phyloP scores from a whole-genome alignment of 2,329 filamentous ascomycete genomes.

The Zymoseptoria passerinii region DNA sequence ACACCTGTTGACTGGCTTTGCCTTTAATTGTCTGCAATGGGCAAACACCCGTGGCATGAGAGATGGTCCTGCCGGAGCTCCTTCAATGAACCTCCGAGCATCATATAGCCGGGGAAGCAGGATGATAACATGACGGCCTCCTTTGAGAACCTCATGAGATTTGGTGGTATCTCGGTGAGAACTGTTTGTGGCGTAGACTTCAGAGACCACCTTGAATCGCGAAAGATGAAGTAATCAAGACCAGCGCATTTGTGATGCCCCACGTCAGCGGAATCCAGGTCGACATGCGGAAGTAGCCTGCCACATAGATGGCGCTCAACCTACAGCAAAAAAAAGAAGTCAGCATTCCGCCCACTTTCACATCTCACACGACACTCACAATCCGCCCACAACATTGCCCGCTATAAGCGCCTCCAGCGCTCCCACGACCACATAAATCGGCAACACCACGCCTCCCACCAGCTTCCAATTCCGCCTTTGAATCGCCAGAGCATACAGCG shows the following conservation, averaged over 20 bases:
- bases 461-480: constrained; percentile 51
- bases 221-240: constrained; percentile 80
- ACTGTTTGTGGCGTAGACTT: constrained; percentile 19
- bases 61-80: neutral
- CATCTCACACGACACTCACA: constrained; percentile 49
- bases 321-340: constrained; percentile 34
- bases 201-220: constrained; percentile 84
- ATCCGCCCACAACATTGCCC: constrained; percentile 69
- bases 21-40: neutral
- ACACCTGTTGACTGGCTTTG: neutral
- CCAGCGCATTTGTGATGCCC: constrained; percentile 73
- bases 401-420: constrained; percentile 70
- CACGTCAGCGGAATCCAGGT: constrained; percentile 90
- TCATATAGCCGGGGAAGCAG: neutral
- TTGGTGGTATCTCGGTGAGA: neutral
- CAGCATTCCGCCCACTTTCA: constrained; percentile 7
- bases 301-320: constrained; percentile 69
- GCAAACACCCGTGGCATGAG: neutral
- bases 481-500: constrained; percentile 62
- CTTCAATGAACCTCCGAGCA: neutral
- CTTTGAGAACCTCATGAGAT: neutral
- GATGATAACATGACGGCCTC: neutral
- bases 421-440: constrained; percentile 63
- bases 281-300: constrained; percentile 81
- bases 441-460: constrained; percentile 59